phyloP scores from a whole-genome alignment of 169 alveolate genomes.

The Plasmodium inui region DNA sequence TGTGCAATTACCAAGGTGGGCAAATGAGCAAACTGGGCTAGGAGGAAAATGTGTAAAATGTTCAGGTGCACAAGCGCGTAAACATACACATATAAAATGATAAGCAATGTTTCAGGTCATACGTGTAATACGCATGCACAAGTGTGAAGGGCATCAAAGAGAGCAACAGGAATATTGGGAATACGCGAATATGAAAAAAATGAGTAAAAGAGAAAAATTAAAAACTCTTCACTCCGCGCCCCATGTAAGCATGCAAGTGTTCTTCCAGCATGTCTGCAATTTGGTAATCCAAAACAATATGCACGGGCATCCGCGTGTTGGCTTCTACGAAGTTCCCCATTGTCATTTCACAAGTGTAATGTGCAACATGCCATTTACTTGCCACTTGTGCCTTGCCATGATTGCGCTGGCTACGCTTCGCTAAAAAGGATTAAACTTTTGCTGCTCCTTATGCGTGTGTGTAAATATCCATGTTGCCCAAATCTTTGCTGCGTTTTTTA shows the following conservation, averaged over 20 bases:
- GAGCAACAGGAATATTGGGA: neutral
- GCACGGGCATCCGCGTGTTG: neutral
- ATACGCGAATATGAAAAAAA: neutral
- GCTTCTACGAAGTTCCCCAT: neutral
- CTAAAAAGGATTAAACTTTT: neutral
- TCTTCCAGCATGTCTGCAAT: neutral
- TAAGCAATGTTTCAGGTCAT: neutral
- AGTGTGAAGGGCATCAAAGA: neutral
- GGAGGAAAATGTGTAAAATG: neutral
- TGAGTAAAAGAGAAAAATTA: neutral
- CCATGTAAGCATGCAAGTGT: neutral
- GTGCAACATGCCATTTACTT: neutral
- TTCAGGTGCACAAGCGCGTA: slow-evolving; percentile 8
- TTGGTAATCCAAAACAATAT: neutral
- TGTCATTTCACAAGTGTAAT: neutral
- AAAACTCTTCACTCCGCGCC: neutral
- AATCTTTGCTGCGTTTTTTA: neutral
- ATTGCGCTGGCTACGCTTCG: neutral
- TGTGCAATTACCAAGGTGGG: neutral
- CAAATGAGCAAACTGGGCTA: neutral
- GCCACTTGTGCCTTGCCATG: neutral
- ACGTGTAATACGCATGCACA: neutral
- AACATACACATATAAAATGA: neutral
- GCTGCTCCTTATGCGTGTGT: neutral
- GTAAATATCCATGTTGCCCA: slow-evolving; percentile 2